Percentiles rank a stretch among this genome's conserved stretches.
Conservation (phyloP, 2,329 filamentous ascomycete species). For the Neopestalotiopsis sp. region DNA sequence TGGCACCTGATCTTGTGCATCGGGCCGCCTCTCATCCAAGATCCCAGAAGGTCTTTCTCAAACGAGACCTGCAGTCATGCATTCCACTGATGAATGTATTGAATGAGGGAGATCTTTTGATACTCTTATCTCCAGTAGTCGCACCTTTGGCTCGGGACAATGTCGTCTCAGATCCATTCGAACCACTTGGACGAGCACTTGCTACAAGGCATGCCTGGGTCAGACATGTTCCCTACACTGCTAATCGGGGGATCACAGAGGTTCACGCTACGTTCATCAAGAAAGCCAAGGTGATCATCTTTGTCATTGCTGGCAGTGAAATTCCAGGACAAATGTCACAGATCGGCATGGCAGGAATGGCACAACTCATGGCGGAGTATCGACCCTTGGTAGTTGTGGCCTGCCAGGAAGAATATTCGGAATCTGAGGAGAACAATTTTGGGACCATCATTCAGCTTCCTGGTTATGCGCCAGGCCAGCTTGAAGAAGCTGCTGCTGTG, state of each 20-base stretch:
- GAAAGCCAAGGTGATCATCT: slow-evolving; percentile 62
- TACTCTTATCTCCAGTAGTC: slow-evolving; percentile 65
- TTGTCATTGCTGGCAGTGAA: slow-evolving; percentile 60
- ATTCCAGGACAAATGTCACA: slow-evolving; percentile 55
- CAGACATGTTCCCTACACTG: slow-evolving; percentile 74
- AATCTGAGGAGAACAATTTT: slow-evolving; percentile 46
- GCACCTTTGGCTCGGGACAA: slow-evolving; percentile 47
- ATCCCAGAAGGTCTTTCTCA: slow-evolving; percentile 24
- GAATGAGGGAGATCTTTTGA: slow-evolving; percentile 56
- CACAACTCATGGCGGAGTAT: slow-evolving; percentile 48
- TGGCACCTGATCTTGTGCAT: neutral
- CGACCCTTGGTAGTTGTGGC: slow-evolving; percentile 58
- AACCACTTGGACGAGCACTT: slow-evolving; percentile 69
- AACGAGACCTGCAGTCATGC: slow-evolving; percentile 50
- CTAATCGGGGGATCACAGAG: slow-evolving; percentile 65
- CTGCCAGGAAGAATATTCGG: slow-evolving; percentile 50
- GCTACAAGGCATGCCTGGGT: slow-evolving; percentile 64
- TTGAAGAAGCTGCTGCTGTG: slow-evolving; percentile 56
- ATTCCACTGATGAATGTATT: slow-evolving; percentile 54
- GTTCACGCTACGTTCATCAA: slow-evolving; percentile 68
- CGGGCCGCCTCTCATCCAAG: neutral
- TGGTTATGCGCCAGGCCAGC: slow-evolving; percentile 50
- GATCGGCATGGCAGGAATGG: slow-evolving; percentile 53
- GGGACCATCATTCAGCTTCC: slow-evolving; percentile 57
- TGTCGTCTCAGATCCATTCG: slow-evolving; percentile 69